A percentile compares a stretch with the other conserved stretches of the same genome.
phyloP scores from a whole-genome alignment of 179 eudicot species.

The Carnegiea gigantea region DNA sequence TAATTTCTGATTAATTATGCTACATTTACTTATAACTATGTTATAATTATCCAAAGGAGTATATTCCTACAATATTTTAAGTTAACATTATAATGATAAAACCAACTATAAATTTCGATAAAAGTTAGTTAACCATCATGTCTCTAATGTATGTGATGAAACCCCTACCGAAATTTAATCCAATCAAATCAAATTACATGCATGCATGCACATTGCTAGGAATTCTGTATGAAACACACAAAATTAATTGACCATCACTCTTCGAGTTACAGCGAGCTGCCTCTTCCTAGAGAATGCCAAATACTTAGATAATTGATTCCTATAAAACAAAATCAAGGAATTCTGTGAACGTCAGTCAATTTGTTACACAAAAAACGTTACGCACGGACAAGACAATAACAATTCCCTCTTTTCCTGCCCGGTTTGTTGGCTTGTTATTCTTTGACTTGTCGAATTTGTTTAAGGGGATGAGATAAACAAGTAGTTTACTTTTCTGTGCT shows the following conservation, averaged over 20 bases:
- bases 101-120: too few relatives aligned
- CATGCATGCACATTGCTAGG: not conserved
- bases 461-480: not conserved
- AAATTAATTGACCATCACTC: not conserved
- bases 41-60: too few relatives aligned
- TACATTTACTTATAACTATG: too few relatives aligned
- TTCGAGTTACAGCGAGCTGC: not conserved
- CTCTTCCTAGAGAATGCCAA: not conserved
- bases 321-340: not conserved
- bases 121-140: too few relatives aligned
- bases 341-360: not conserved
- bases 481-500: not conserved
- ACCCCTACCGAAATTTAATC: not conserved
- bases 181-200: not conserved
- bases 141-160: too few relatives aligned
- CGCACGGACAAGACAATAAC: not conserved
- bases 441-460: not conserved
- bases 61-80: too few relatives aligned
- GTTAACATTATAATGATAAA: too few relatives aligned
- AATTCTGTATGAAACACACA: not conserved
- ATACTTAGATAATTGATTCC: not conserved
- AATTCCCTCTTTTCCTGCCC: not conserved
- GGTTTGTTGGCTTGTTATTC: not conserved
- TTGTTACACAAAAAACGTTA: not conserved
- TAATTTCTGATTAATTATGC: too few relatives aligned